Evolutionary conservation across 192 early-diverging fungal species (phyloP).

Genomic region (Phlyctochytrium bullatum): DNA sequence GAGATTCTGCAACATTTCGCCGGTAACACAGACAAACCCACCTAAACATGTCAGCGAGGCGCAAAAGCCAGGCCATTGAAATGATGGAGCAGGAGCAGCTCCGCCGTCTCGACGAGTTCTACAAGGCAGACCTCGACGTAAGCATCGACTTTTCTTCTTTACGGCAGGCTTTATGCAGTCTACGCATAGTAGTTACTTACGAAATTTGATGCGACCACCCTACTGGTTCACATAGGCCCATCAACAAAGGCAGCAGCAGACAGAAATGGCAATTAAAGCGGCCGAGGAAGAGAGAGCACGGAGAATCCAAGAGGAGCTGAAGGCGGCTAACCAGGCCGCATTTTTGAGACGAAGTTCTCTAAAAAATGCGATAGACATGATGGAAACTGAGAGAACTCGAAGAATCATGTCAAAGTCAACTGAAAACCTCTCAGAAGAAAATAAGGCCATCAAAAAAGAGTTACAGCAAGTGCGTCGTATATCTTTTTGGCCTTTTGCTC

Average conservation of each 20-base stretch:
- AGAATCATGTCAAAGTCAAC: neutral
- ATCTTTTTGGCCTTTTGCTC: too few species aligned
- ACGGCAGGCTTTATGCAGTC: neutral
- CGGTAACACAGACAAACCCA: too few species aligned
- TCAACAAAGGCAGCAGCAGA: neutral
- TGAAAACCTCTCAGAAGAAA: neutral
- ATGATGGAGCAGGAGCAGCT: neutral
- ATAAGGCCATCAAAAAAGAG: neutral
- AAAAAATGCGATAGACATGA: neutral
- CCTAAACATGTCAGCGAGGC: too few species aligned
- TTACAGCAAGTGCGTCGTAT: neutral
- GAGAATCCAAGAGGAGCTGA: neutral
- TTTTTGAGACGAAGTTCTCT: neutral
- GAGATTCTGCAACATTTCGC: too few species aligned
- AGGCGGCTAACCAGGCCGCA: neutral
- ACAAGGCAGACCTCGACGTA: neutral
- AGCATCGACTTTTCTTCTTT: neutral
- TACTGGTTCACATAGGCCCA: neutral
- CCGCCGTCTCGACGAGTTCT: neutral
- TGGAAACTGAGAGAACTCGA: neutral
- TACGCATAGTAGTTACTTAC: too few species aligned
- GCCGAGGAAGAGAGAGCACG: neutral
- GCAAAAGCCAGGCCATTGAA: neutral
- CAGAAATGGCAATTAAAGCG: neutral
- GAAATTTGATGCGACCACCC: too few species aligned